Conservation (phyloP, 441 rosid species). For the Eruca vesicaria region DNA sequence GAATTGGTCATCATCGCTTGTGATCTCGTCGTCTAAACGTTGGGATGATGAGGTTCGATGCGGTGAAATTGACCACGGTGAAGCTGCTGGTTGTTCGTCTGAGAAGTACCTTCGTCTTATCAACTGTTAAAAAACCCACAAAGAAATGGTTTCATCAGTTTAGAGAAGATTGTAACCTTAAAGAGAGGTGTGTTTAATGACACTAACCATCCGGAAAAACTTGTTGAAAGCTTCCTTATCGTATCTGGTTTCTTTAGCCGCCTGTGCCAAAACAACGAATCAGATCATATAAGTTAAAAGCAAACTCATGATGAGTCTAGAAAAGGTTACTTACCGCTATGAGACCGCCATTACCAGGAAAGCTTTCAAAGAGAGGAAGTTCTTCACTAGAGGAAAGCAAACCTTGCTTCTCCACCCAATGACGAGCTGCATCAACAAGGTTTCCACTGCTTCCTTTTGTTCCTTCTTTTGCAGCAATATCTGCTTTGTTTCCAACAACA, state of each 20-base stretch:
- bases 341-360: constrained; percentile 84
- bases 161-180: not conserved
- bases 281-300: constrained; percentile 10
- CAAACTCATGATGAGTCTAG: not conserved
- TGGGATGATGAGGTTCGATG: constrained; percentile 50
- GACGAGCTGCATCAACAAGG: constrained; percentile 97
- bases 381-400: constrained; percentile 88
- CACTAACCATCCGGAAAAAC: constrained; percentile 56
- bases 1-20: constrained; percentile 61
- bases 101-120: constrained; percentile 92
- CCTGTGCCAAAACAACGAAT: constrained; percentile 43
- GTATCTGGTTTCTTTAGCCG: constrained; percentile 91
- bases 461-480: constrained; percentile 87
- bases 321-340: constrained; percentile 56
- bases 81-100: constrained; percentile 67
- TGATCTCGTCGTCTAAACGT: constrained; percentile 77
- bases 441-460: constrained; percentile 95
- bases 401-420: constrained; percentile 99
- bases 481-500: constrained; percentile 94
- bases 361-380: constrained; percentile 92
- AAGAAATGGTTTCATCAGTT: constrained; percentile 2
- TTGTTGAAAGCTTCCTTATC: constrained; percentile 91
- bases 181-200: constrained; percentile 10
- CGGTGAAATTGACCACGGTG: constrained; percentile 78
- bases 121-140: constrained; percentile 47